Percentiles rank a stretch among this genome's conserved stretches.
phyloP scores from a whole-genome alignment of 2,329 filamentous ascomycete genomes.

The Polychaeton citri region DNA sequence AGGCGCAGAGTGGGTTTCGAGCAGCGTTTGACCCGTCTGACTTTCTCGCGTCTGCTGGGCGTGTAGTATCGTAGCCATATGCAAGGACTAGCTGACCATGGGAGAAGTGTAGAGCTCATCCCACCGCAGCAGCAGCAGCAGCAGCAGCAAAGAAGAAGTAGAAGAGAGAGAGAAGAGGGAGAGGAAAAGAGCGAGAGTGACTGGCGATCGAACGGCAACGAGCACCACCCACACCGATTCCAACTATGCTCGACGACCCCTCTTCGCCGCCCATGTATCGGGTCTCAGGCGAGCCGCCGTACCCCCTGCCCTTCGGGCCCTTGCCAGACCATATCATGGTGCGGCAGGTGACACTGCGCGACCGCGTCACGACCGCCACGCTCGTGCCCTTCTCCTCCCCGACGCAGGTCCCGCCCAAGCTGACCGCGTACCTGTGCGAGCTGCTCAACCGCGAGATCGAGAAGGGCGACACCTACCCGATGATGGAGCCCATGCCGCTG shows the following conservation, averaged over 20 bases:
- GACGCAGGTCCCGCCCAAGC: constrained; percentile 58
- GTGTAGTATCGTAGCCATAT: too few species aligned
- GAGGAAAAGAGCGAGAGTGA: too few species aligned
- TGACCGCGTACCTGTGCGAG: constrained; percentile 66
- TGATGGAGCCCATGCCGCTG: constrained; percentile 63
- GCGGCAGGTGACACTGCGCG: constrained; percentile 67
- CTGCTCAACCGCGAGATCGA: constrained; percentile 85
- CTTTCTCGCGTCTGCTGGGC: too few species aligned
- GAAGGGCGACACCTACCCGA: constrained; percentile 82
- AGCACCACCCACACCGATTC: too few species aligned
- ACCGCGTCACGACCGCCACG: constrained; percentile 72
- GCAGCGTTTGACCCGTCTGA: too few species aligned
- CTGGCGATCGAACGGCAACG: too few species aligned
- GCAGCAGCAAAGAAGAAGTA: too few species aligned
- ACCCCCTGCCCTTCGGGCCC: constrained; percentile 47
- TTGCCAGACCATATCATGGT: constrained; percentile 58
- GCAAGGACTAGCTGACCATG: too few species aligned
- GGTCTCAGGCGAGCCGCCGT: constrained; percentile 52
- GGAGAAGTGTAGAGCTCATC: too few species aligned
- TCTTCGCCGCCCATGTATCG: constrained; percentile 57
- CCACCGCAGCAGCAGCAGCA: too few species aligned
- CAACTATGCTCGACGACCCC: constrained; percentile 67
- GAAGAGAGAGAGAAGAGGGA: too few species aligned
- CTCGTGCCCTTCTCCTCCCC: constrained; percentile 71
- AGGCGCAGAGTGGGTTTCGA: too few species aligned